Conservation (phyloP, 352 stramenopile species). For the Peronospora farinosa region DNA sequence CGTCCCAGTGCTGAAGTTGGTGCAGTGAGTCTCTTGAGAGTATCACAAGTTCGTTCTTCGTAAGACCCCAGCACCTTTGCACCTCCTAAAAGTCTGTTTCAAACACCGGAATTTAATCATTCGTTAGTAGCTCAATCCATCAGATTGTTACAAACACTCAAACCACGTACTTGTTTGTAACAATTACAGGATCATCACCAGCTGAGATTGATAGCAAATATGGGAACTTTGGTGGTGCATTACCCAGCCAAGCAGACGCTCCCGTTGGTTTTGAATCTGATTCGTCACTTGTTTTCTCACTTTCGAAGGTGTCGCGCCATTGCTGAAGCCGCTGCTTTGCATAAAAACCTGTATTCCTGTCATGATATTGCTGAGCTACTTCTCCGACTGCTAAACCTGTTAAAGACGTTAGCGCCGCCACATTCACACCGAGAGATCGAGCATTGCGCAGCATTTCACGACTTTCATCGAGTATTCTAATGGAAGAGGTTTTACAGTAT, state of each 20-base stretch:
- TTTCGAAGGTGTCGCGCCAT: conserved; percentile 2
- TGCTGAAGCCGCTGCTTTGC: conserved; percentile 37
- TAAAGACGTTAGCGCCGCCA: conserved; percentile 23
- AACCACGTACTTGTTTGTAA: conserved; percentile 25
- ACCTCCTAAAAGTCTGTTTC: conserved; percentile 22
- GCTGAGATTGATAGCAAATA: conserved; percentile 54
- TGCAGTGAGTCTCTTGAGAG: conserved; percentile 26
- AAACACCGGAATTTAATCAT: conserved; percentile 4
- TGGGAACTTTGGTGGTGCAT: conserved; percentile 51
- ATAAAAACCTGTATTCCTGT: conserved; percentile 28
- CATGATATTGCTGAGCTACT: conserved; percentile 36
- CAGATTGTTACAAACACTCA: background rate
- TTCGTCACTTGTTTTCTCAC: conserved; percentile 1
- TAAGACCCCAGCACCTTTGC: conserved; percentile 33
- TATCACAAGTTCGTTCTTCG: conserved; percentile 29
- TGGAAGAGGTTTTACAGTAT: conserved; percentile 1
- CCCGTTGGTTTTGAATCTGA: conserved; percentile 3
- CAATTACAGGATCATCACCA: conserved; percentile 41
- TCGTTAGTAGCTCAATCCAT: background rate
- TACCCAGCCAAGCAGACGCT: conserved; percentile 38
- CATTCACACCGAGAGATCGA: conserved; percentile 14
- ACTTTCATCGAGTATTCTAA: conserved; percentile 6
- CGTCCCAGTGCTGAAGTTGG: conserved; percentile 21
- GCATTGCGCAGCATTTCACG: conserved; percentile 10
- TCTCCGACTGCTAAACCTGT: conserved; percentile 34